Conservation (phyloP, 108 stramenopile genomes). For the Nitzschia inconspicua region DNA sequence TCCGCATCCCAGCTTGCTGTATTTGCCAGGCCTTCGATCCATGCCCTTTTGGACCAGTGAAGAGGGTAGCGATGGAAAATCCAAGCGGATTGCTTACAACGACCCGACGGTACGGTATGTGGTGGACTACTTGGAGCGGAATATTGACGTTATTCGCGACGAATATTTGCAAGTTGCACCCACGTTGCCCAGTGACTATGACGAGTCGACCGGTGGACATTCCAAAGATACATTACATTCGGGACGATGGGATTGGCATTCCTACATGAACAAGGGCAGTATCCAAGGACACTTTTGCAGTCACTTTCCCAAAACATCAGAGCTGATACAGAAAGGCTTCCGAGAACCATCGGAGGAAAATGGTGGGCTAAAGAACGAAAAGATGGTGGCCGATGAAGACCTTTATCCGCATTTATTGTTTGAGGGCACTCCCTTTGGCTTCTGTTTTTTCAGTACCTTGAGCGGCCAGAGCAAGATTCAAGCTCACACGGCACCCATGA, state of each 20-base stretch:
- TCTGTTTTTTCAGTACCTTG: slow-evolving; percentile 85
- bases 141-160: slow-evolving; percentile 47
- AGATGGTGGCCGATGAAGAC: too few species aligned
- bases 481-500: slow-evolving; percentile 91
- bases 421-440: slow-evolving; percentile 81
- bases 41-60: slow-evolving; percentile 70
- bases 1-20: slow-evolving; percentile 76
- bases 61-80: not conserved
- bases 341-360: too few species aligned
- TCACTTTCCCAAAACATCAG: slow-evolving; percentile 72
- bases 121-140: slow-evolving; percentile 61
- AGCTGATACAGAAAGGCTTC: slow-evolving; percentile 49
- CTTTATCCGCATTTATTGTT: slow-evolving; percentile 15
- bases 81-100: slow-evolving; percentile 62
- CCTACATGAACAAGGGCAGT: slow-evolving; percentile 73
- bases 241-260: slow-evolving; percentile 90
- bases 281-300: slow-evolving; percentile 43
- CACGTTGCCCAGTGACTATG: slow-evolving; percentile 56
- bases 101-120: slow-evolving; percentile 62
- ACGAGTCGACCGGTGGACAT: slow-evolving; percentile 28
- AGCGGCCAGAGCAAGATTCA: slow-evolving; percentile 60
- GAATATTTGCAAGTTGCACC: slow-evolving; percentile 62
- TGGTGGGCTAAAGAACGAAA: too few species aligned
- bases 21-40: slow-evolving; percentile 66
- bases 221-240: slow-evolving; percentile 32